Percentiles rank a stretch among this genome's conserved stretches.
phyloP scores from a whole-genome alignment of 140 eudicot genomes.

The Flaveria floridana region DNA sequence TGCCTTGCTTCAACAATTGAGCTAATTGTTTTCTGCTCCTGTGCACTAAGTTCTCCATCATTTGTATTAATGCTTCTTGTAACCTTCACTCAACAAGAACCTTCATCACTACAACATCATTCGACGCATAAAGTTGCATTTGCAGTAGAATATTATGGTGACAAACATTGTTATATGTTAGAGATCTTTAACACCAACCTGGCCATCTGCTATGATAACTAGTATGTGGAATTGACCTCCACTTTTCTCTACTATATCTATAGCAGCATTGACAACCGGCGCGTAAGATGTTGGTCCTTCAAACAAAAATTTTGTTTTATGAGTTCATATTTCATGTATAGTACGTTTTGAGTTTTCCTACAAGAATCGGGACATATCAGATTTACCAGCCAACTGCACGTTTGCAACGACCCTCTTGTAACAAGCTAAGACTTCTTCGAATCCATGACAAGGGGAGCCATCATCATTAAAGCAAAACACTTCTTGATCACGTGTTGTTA shows the following conservation, averaged over 20 bases:
- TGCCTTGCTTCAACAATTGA: slow-evolving; percentile 80
- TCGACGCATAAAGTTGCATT: slow-evolving; percentile 8
- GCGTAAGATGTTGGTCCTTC: slow-evolving; percentile 83
- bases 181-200: slow-evolving; percentile 40
- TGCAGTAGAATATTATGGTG: not conserved
- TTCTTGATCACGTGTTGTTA: slow-evolving; percentile 66
- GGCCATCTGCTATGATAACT: slow-evolving; percentile 84
- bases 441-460: slow-evolving; percentile 73
- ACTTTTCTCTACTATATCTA: slow-evolving; percentile 70
- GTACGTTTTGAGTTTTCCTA: not conserved
- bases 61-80: slow-evolving; percentile 59
- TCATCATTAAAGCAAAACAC: slow-evolving; percentile 77
- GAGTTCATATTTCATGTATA: slow-evolving; percentile 8
- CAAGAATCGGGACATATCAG: not conserved
- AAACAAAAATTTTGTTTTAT: slow-evolving; percentile 12
- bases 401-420: slow-evolving; percentile 55
- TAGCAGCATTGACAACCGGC: slow-evolving; percentile 69
- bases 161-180: too few relatives aligned
- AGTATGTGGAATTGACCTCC: slow-evolving; percentile 82
- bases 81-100: slow-evolving; percentile 46
- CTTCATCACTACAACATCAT: slow-evolving; percentile 2
- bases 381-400: slow-evolving; percentile 60
- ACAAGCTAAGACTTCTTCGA: slow-evolving; percentile 76
- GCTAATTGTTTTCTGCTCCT: slow-evolving; percentile 60
- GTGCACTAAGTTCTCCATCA: slow-evolving; percentile 57